These are phyloP conservation scores for Botryotinia globosa DNA, from an alignment of 2,329 filamentous ascomycete species.

Conservation along the genomic window DNA sequence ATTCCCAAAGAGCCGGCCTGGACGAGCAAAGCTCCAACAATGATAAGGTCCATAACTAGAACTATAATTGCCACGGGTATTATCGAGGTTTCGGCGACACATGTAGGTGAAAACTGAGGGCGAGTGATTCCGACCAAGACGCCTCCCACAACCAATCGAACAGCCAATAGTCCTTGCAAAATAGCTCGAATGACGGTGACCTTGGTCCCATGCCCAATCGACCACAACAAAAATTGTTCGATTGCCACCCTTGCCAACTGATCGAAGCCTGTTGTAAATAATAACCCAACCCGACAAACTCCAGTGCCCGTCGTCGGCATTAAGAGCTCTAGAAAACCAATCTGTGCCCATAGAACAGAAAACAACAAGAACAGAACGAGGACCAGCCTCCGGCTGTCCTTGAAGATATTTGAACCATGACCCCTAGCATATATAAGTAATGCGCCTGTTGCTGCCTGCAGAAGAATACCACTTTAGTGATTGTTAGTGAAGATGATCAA, in stretches of 20 bases:
- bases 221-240: conserved; percentile 40
- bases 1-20: conserved; percentile 31
- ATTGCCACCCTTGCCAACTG: conserved; percentile 37
- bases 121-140: conserved; percentile 37
- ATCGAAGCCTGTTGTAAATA: conserved; percentile 37
- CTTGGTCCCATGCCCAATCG: conserved; percentile 34
- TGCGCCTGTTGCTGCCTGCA: conserved; percentile 36
- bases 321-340: conserved; percentile 37
- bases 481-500: conserved; percentile 24
- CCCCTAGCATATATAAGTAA: conserved; percentile 35
- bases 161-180: conserved; percentile 33
- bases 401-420: conserved; percentile 35
- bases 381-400: conserved; percentile 41
- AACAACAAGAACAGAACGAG: conserved; percentile 40
- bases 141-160: conserved; percentile 35
- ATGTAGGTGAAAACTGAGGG: conserved; percentile 36
- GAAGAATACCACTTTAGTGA: conserved; percentile 36
- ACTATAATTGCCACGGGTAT: conserved; percentile 36
- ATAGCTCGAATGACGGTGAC: conserved; percentile 31
- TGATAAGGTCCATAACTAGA: conserved; percentile 35
- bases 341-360: conserved; percentile 37
- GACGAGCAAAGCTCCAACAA: conserved; percentile 34
- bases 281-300: conserved; percentile 34
- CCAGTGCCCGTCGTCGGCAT: conserved; percentile 27
- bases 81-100: conserved; percentile 35